Evolutionary conservation across 2,329 filamentous ascomycete genomes (phyloP), one percentile per base, ranked within the genome.

Genomic region (Exophiala spinifera): DNA sequence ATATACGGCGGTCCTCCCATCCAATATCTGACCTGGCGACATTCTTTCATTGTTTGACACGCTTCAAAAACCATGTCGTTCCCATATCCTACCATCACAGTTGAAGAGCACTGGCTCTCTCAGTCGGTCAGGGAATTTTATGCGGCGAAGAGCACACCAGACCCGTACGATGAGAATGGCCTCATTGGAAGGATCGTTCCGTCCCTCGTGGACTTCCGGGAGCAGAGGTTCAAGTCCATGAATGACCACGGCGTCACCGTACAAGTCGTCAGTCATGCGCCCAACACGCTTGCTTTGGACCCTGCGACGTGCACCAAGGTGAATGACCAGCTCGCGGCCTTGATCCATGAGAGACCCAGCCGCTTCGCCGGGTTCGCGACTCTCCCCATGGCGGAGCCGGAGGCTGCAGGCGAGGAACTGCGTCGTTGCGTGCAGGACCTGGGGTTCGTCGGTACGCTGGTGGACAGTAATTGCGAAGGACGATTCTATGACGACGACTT

Each of bases 361-460:
- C 72, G 71, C 23, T 68, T 76, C 20, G 69, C 68, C 2, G 75
- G 69, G 4, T 72, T 78, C 52, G 74, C 74, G 1, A 60, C 70
- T n/a, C 63, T 78, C 1, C 72, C 74, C 0, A 72, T 76, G 69
- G 46, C 46, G 1, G 61, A 72, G 3, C 70, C 73, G 3, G 33
- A 57, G 39, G 59, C 66, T 33, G 66, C 72, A 1, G 70, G 69
- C 0, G 52, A 51, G 4, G 72, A 73, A 46, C 57, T 73, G 1
- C 57, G 60, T 23, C 63, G 67, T 3, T 74, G 72, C 56, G 67
- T 79, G 2, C 64, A 61, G 2, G 63, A 75, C 46, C 65, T 74
- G 11, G 68, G 69, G 2, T 78, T 80, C 49, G 68, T 77, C 2
- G 77, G 78, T 0, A 75, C 76, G 1, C 63, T 79, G 40, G 62